Evolutionary conservation across 1,284 basidiomycete species (phyloP), one percentile per base, ranked within the genome.

Genomic region (Cutaneotrichosporon cyanovorans): DNA sequence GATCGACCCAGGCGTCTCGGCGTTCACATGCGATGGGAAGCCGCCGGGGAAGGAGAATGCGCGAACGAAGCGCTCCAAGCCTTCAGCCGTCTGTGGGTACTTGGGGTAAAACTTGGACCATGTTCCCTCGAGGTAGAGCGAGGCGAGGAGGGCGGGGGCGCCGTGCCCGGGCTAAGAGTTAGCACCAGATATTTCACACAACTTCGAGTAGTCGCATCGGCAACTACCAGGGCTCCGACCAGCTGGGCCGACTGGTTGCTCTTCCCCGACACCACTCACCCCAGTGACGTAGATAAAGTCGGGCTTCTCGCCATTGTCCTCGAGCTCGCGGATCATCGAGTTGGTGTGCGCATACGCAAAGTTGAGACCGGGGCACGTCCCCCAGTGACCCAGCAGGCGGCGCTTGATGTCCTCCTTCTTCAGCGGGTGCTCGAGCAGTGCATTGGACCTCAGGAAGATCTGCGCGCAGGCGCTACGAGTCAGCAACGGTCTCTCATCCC

Each of bases 41-140:
- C 75, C 75, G 30, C 72, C 71, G 0, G 74, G 74, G 59, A 69
- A 73, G 15, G 68, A 72, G 67, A 77, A 77, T 4, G 66, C 63
- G 35, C 57, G 50, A 40, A 73, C 62, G 51, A 74, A 69, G 31
- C 57, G 79, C 44, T 81, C 73, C 25, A 90, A 75, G 4, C 85
- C 86, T 9, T 66, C 64, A 47, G 71, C 73, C 55, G 84, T 78
- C 48, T 82, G 79, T 10, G 80, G 74, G 66, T 86, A 85, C 56
- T 80, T 73, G 2, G 83, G 82, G 64, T 83, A 80, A 72, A 89
- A 90, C 16, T 85, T 82, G 69, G 90, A 87, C 49, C 90, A 75
- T 80, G 84, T 90, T 52, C 85, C 83, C 69, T 91, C 88, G 48
- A 91, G 75, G 82, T 84, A 91, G 25, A 88, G 78, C 55, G 80